Evolutionary conservation across 805 yeast genomes (phyloP).

Genomic region (Lipomyces spencermartinsiae): DNA sequence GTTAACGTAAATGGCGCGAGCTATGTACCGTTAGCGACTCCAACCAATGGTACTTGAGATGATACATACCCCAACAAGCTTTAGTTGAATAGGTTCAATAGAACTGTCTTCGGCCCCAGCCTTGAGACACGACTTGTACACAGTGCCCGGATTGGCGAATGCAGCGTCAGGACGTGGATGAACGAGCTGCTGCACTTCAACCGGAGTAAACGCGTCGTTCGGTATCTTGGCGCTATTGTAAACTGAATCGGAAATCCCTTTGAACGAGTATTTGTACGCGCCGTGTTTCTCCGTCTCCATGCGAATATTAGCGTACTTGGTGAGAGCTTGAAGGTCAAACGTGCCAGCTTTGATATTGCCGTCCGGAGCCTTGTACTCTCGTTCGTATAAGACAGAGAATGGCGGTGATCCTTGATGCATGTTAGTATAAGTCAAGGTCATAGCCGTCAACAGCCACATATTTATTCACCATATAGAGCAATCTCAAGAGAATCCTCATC

Average conservation of each 20-base stretch:
- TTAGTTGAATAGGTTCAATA: constrained; percentile 58
- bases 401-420: constrained; percentile 20
- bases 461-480: constrained; percentile 54
- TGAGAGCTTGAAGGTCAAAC: constrained; percentile 55
- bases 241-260: constrained; percentile 67
- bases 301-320: constrained; percentile 57
- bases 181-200: constrained; percentile 59
- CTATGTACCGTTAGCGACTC: neutral
- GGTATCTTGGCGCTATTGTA: constrained; percentile 56
- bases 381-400: constrained; percentile 28
- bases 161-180: constrained; percentile 65
- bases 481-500: constrained; percentile 58
- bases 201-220: constrained; percentile 44
- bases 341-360: constrained; percentile 4
- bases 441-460: neutral
- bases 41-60: constrained; percentile 43
- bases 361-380: constrained; percentile 13
- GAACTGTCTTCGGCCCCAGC: constrained; percentile 50
- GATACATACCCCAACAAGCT: constrained; percentile 62
- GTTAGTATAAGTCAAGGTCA: neutral
- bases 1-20: constrained; percentile 43
- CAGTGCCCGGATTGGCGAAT: constrained; percentile 56
- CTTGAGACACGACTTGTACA: constrained; percentile 57
- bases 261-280: constrained; percentile 63
- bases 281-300: constrained; percentile 60